These are phyloP conservation scores for Marchantia polymorpha DNA, from an alignment of 225 moss, liverwort and hornwort species.

Conservation along the genomic window DNA sequence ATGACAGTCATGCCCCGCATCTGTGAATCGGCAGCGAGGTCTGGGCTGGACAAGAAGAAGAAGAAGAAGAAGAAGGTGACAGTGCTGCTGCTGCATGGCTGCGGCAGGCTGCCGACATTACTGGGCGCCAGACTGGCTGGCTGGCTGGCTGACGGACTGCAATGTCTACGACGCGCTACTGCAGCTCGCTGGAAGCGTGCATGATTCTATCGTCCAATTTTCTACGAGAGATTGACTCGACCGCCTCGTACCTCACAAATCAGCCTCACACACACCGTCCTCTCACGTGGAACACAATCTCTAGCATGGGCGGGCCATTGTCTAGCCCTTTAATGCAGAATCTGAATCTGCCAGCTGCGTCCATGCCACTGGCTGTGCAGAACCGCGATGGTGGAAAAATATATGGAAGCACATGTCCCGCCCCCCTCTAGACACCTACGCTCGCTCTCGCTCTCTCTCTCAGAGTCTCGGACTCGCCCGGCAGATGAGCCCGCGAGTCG, in stretches of 20 bases:
- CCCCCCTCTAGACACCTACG: too few relatives aligned
- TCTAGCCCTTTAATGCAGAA: too few relatives aligned
- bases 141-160: neutral
- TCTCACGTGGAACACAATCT: neutral
- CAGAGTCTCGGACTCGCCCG: too few relatives aligned
- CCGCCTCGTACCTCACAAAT: neutral
- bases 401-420: too few relatives aligned
- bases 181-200: too few relatives aligned
- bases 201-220: neutral
- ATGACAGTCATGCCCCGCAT: too few relatives aligned
- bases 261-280: neutral
- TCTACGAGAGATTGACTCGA: neutral
- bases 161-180: neutral
- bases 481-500: too few relatives aligned
- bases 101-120: neutral
- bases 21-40: too few relatives aligned
- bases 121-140: too few relatives aligned
- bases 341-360: neutral
- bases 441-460: too few relatives aligned
- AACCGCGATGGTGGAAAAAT: neutral
- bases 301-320: conserved; percentile 1
- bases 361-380: neutral
- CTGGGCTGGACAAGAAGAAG: too few relatives aligned
- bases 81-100: neutral
- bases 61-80: too few relatives aligned